Evolutionary conservation across 331 rosid genomes (phyloP), one percentile per base, ranked within the genome.

Genomic region (Quercus phellos): DNA sequence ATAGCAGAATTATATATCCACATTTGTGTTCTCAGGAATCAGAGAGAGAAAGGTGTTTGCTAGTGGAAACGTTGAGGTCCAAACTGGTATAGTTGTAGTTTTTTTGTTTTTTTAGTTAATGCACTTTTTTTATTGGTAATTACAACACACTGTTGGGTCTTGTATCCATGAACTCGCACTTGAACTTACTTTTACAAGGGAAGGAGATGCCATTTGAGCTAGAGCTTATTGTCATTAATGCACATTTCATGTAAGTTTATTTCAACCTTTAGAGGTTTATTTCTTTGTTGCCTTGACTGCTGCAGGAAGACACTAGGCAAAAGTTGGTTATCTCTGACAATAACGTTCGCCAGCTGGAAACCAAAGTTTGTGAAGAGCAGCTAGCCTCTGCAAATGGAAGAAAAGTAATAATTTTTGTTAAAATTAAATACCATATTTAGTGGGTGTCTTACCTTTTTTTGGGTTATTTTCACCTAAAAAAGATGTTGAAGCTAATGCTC

Each of bases 291-390:
- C 61, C 72, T 68, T 86, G 13, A 73, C 70, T 72, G 76, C 81
- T 87, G 80, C 87, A 95, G 99, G 98, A 92, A 84, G 97, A 90
- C 77, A 83, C 94, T 22, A 86, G 98, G 84, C 85, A 95, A 88
- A 95, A 89, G 77, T 76, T 95, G 86, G 93, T 93, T 80, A 73
- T 63, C 46, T 91, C 98, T 16, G 99, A 92, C 77, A 88, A 91
- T 78, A 92, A 85, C 79, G 89, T 85, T 77, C 97, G 99, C 81
- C 99, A 90, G 84, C 84, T 92, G 77, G 99, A 95, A 84, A 81
- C 91, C 68, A 93, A 84, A 87, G 72, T 90, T 55, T 83, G 80
- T 75, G 90, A 87, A 82, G 92, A 87, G 89, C 96, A 87, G 82
- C 77, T 79, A 76, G 54, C 85, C 81, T 70, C 87, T 83, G 91